Conservation (phyloP, 768 basidiomycete genomes). For the Austroboletus eburneus region DNA sequence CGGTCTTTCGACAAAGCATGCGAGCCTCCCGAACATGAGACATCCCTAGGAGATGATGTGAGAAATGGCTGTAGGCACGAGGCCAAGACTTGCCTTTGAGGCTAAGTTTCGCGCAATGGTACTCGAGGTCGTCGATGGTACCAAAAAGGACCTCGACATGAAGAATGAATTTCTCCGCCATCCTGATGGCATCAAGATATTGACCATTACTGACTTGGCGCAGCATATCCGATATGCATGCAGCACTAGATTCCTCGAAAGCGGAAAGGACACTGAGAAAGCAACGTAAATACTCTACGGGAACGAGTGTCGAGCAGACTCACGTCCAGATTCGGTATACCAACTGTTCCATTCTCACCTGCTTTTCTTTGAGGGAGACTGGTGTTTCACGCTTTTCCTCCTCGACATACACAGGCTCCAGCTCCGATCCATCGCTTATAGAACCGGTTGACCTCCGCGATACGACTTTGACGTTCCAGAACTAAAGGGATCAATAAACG, state of each 20-base stretch:
- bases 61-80: slow-evolving; percentile 5
- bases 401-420: slow-evolving; percentile 56
- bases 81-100: slow-evolving; percentile 68
- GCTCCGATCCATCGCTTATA: slow-evolving; percentile 48
- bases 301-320: slow-evolving; percentile 27
- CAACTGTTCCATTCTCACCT: slow-evolving; percentile 92
- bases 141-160: slow-evolving; percentile 98
- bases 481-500: slow-evolving; percentile 45
- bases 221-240: slow-evolving; percentile 98
- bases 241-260: slow-evolving; percentile 98
- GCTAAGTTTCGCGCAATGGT: slow-evolving; percentile 70
- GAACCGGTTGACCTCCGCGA: slow-evolving; percentile 66
- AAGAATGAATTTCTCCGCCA: slow-evolving; percentile 98
- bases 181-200: slow-evolving; percentile 93
- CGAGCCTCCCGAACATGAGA: slow-evolving; percentile 97
- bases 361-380: slow-evolving; percentile 78
- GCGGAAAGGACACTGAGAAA: slow-evolving; percentile 79
- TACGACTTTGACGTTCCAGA: slow-evolving; percentile 97
- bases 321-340: slow-evolving; percentile 99
- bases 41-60: slow-evolving; percentile 60
- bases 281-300: slow-evolving; percentile 6
- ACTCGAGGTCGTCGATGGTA: slow-evolving; percentile 94
- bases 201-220: slow-evolving; percentile 95
- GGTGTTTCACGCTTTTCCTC: slow-evolving; percentile 83
- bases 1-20: slow-evolving; percentile 97